Conservation (phyloP, 352 stramenopile genomes). For the Globisporangium iwayamae region DNA sequence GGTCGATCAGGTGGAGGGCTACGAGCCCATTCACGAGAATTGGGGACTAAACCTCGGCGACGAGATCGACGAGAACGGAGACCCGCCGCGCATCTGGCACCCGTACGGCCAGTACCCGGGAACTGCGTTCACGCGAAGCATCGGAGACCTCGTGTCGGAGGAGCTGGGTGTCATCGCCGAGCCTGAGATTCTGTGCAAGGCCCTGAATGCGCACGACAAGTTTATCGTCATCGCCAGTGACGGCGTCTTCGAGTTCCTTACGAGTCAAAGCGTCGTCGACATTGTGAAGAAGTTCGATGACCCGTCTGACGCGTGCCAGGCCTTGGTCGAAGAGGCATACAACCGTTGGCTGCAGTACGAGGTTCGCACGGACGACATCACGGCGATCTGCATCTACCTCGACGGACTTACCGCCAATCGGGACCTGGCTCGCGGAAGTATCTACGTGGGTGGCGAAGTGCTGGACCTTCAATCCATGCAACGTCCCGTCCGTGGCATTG, state of each 20-base stretch:
- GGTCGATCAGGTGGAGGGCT: constrained; percentile 94
- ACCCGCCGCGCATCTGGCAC: constrained; percentile 91
- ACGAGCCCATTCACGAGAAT: constrained; percentile 90
- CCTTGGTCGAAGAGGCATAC: constrained; percentile 91
- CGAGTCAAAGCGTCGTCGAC: constrained; percentile 92
- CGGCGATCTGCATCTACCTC: constrained; percentile 87
- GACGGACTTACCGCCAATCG: constrained; percentile 49
- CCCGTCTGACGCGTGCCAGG: constrained; percentile 85
- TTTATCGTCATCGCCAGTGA: constrained; percentile 93
- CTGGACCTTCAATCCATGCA: constrained; percentile 85
- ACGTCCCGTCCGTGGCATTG: constrained; percentile 66
- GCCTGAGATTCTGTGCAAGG: constrained; percentile 90
- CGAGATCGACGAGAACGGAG: constrained; percentile 89
- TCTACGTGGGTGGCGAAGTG: constrained; percentile 80
- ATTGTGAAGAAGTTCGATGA: constrained; percentile 86
- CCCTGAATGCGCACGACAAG: constrained; percentile 86
- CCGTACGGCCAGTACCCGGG: constrained; percentile 88
- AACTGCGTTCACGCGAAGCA: constrained; percentile 97
- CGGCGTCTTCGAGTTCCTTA: constrained; percentile 95
- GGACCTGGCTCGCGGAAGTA: constrained; percentile 70
- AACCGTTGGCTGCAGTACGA: constrained; percentile 93
- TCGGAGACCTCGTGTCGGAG: constrained; percentile 94
- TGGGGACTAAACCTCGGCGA: constrained; percentile 88
- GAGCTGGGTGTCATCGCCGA: constrained; percentile 90
- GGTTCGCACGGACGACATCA: constrained; percentile 95